Evolutionary conservation across 1,284 basidiomycete genomes (phyloP), one percentile per base, ranked within the genome.

Genomic region (Fomitopsis pinicola): DNA sequence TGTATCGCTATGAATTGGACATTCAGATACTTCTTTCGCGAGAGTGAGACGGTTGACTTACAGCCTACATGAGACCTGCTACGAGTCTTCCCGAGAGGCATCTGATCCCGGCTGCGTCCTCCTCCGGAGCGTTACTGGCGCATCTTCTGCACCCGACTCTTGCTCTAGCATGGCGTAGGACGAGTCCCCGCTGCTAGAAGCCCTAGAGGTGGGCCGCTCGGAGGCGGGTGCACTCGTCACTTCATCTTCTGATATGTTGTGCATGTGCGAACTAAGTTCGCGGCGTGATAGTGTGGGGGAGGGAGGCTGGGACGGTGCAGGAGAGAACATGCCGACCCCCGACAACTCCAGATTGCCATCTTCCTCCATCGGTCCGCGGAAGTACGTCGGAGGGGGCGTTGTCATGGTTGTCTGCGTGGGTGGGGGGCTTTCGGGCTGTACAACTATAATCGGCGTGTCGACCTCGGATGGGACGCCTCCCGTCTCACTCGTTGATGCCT

Each of bases 321-420:
- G 89, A 5, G 88, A 89, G 68, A 91, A 88, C 44, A 87, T 79
- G 35, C 83, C 87, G 33, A 86, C 88, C 14, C 89, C 89, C 1
- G 87, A 82, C 46, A 92, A 76, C 68, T 80, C 79, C 56, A 85
- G 71, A 67, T 74, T 76, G n/a, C 78, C 76, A 55, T 80, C 83
- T 58, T 80, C 81, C 61, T 72, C 74, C 8, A 68, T 66, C 15
- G 79, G 79, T 48, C 81, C 80, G 66, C 83, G 84, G 69, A 80
- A 87, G 61, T 69, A 70, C 19, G 67, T 63, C 38, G 67, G 62
- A 42, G 67, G 67, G 15, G 67, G 63, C 45, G 64, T 68, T 65
- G 64, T 64, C 61, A 55, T 38, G 40, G 62, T 42, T 53, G 22
- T 48, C 33, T 35, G 58, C 40, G 56, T 45, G 46, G 30, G 54